Base-by-base conservation (phyloP, 441 rosid genomes). In the Omphalea diandra region DNA sequence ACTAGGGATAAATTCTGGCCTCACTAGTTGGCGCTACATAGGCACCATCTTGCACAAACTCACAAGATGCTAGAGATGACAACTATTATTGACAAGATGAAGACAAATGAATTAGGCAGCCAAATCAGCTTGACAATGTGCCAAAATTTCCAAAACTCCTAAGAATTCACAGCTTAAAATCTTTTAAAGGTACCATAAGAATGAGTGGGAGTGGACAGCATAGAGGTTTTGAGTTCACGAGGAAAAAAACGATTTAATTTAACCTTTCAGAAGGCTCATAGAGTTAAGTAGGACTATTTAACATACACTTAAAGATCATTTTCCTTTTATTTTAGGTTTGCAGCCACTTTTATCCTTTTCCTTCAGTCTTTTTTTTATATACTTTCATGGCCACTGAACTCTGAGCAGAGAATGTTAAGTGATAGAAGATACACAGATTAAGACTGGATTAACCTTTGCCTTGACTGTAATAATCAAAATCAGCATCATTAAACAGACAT, bases 111-210 rank as follows among this genome's bases (percentile, higher is more conserved):
- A 58, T 6, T 56, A 31, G 44, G 40, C 52, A 53, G 38, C 40
- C 71, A 54, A 62, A 53, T 20, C 41, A 52, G 27, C 35, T 40
- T 15, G 7, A 32, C 41, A 8, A 29, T 64, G 4, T 27, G 55
- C 36, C 61, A 63, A 44, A 63, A 27, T 29, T 47, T 27, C 17
- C 10, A 63, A 44, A 47, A 27, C 31, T 44, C 12, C 10, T n/a
- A 46, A 3, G 55, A 31, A n/a, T n/a, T n/a, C n/a, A n/a, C n/a
- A n/a, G n/a, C n/a, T n/a, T 52, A 2, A 6, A 12, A 50, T 1
- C 12, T 20, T 38, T 22, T 18, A 14, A 65, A 65, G 59, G 33
- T 9, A 50, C 35, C 65, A 65, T 38, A 24, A 65, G 69, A 9
- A 22, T 33, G 0, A 65, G 31, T n/a, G n/a, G 29, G 12, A 38